Evolutionary conservation across 768 basidiomycete genomes (phyloP), one percentile per base, ranked within the genome.

Genomic region (Mycena venus): DNA sequence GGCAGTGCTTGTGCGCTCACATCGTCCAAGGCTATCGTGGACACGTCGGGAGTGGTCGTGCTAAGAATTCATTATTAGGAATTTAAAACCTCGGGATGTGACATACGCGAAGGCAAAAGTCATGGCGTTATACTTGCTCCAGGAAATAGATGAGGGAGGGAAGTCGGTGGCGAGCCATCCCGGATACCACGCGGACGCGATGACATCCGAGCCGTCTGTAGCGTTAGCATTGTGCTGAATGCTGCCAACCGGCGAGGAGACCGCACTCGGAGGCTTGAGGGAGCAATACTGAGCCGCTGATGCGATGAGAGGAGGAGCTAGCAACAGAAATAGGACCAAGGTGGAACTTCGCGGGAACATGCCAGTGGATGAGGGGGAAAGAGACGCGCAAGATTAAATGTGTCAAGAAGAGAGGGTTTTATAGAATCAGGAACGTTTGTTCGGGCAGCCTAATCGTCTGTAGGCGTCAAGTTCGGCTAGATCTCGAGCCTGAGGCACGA

Each of bases 91-190:
- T 65, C 51, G 25, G 32, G 36, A 27, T 58, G 49, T 21, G 11
- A 84, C 89, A 84, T 76, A 92, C 92, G 87, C 92, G 75, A 93
- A 92, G 51, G 91, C 87, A 81, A 91, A 93, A 32, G 85, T 88
- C 82, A 92, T 78, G 56, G 89, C 84, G 8, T 86, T 89, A 74
- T 90, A 90, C 74, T 89, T 89, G 12, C 82, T 82, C 89, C 88
- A 90, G 69, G 83, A 85, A n/a, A 90, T 82, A 34, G 84, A 75
- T 47, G 85, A 79, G 65, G 88, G 80, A 12, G 88, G 85, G 76
- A 86, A 86, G 70, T 86, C 85, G 21, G 76, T 62, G 17, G 81
- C 82, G 74, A 88, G 85, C 88, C 85, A 88, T 40, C 84, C 88
- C 72, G 88, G 85, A 71, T 90, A 90, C 87, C 87, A 89, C 17